Conservation (phyloP, 169 alveolate genomes). For the Eimeria praecox region DNA sequence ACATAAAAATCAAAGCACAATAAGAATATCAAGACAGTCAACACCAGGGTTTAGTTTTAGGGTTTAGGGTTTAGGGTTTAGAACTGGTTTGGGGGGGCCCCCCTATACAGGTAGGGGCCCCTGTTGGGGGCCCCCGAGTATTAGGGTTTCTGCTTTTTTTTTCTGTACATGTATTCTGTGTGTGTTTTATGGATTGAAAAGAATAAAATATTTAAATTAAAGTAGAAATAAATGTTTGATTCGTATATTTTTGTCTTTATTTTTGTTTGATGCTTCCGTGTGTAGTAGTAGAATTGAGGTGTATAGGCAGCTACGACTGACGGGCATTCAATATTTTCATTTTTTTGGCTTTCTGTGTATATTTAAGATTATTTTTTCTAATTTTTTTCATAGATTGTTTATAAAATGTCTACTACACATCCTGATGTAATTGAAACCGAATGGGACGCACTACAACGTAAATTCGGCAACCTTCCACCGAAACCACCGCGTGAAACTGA, state of each 20-base stretch:
- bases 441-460: slow-evolving; percentile 95
- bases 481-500: slow-evolving; percentile 88
- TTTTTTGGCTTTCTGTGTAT: not conserved
- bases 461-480: slow-evolving; percentile 92
- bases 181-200: not conserved
- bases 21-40: not conserved
- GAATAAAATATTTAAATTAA: too few relatives aligned
- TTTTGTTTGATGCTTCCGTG: too few relatives aligned
- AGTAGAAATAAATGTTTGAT: too few relatives aligned
- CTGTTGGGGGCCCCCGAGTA: not conserved
- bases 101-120: not conserved
- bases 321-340: not conserved
- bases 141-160: not conserved
- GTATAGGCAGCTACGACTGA: not conserved
- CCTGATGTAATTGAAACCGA: slow-evolving; percentile 93
- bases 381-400: not conserved
- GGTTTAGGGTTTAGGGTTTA: slow-evolving; percentile 18
- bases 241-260: not conserved
- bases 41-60: not conserved
- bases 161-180: not conserved
- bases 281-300: not conserved
- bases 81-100: not conserved
- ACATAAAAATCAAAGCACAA: not conserved
- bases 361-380: not conserved
- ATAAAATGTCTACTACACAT: slow-evolving; percentile 93